phyloP scores from a whole-genome alignment of 192 early-diverging fungal species.

The Podila epicladia region DNA sequence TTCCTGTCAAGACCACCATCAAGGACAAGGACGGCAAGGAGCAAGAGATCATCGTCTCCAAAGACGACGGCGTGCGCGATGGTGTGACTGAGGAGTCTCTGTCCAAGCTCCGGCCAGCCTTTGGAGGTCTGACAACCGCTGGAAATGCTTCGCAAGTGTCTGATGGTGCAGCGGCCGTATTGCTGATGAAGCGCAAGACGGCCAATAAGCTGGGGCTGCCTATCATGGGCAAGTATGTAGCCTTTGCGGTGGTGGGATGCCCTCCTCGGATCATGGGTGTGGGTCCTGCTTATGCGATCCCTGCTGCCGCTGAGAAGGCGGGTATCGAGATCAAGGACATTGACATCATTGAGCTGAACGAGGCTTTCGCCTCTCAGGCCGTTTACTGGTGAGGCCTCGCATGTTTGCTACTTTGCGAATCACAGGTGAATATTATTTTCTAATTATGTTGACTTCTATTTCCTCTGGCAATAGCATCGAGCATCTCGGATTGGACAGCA shows the following conservation, averaged over 20 bases:
- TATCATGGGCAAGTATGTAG: constrained; percentile 86
- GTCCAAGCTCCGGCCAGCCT: constrained; percentile 86
- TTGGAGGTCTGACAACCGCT: constrained; percentile 90
- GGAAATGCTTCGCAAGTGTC: constrained; percentile 98
- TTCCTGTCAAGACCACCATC: constrained; percentile 79
- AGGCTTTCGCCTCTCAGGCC: constrained; percentile 97
- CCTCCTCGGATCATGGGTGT: constrained; percentile 97
- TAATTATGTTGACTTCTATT: too few relatives aligned
- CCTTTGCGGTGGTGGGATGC: constrained; percentile 87
- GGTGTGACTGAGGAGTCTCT: constrained; percentile 82
- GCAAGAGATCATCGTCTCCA: constrained; percentile 69
- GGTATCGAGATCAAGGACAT: constrained; percentile 82
- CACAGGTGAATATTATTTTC: too few relatives aligned
- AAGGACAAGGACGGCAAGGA: constrained; percentile 81
- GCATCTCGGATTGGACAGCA: constrained; percentile 82
- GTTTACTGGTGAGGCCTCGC: constrained; percentile 69
- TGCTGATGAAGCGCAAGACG: constrained; percentile 92
- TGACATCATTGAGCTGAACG: constrained; percentile 93
- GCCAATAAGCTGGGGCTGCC: constrained; percentile 87
- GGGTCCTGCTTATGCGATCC: constrained; percentile 95
- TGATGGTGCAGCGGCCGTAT: constrained; percentile 95
- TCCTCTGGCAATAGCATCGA: constrained; percentile 55
- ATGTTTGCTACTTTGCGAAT: too few relatives aligned
- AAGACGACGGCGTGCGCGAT: constrained; percentile 92
- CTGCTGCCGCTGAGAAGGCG: constrained; percentile 81